Conservation (phyloP, 352 stramenopile genomes). For the Aphanomyces stellatus region DNA sequence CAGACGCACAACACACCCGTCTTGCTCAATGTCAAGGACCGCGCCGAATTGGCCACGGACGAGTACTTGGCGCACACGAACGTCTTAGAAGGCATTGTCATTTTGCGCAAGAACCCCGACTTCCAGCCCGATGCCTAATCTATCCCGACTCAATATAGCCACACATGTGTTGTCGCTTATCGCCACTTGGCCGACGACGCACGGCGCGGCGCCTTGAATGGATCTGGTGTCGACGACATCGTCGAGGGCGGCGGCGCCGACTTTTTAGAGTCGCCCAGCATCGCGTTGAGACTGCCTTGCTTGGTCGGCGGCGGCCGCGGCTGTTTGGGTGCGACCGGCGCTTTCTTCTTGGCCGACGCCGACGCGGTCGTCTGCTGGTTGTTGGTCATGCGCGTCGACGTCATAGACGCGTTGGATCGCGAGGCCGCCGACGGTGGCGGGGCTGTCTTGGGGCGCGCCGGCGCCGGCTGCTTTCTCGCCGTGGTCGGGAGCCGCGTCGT, state of each 20-base stretch:
- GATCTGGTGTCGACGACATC: too few species aligned
- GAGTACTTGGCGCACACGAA: conserved; percentile 94
- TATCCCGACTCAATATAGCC: not conserved
- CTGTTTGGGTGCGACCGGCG: not conserved
- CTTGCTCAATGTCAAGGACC: conserved; percentile 95
- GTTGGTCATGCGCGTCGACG: too few species aligned
- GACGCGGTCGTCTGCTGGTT: not conserved
- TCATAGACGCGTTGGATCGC: too few species aligned
- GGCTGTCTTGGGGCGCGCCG: not conserved
- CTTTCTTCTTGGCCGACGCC: not conserved
- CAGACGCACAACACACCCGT: conserved; percentile 99
- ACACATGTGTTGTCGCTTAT: conserved; percentile 9
- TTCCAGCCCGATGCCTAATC: conserved; percentile 70
- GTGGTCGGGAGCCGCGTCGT: not conserved
- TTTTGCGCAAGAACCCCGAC: conserved; percentile 97
- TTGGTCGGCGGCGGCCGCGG: not conserved
- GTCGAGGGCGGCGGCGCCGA: not conserved
- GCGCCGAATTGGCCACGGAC: conserved; percentile 96
- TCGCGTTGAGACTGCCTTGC: not conserved
- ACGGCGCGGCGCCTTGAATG: not conserved
- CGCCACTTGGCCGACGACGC: conserved; percentile 16
- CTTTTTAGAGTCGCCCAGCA: not conserved
- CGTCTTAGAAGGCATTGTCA: conserved; percentile 98
- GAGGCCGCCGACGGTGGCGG: not conserved
- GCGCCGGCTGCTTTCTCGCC: not conserved